Base-by-base conservation (phyloP, 2,329 filamentous ascomycete species). In the Stachybotrys elegans region DNA sequence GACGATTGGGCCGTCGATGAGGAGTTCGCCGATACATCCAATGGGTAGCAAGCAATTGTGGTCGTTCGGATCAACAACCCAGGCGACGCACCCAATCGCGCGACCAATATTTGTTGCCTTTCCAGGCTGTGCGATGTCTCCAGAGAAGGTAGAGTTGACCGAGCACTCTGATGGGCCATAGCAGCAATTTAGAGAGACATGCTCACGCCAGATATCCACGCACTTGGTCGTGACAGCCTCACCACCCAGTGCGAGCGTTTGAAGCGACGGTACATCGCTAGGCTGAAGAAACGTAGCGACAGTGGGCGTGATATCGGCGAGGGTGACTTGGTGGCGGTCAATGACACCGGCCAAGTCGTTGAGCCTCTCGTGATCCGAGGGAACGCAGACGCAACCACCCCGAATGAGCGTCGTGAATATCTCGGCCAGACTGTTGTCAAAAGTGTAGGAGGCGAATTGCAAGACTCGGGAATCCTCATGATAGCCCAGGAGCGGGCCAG, bases 1-100 rank as follows among this genome's bases (percentile, higher is more conserved):
- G 13, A 79, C 58, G 9, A 66, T 64, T 4, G 71, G 69, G 1
- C 68, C 68, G 35, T 62, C 62, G 23, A 70, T 51, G 5, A 63
- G 44, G 6, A 67, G 46, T 41, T 67, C 64, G 8, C 64, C 64
- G 0, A 53, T 45, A 6, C 47, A 53, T 1, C 61, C 63, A 11
- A 62, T 43, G 1, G 59, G 59, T 1, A 53, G 39, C 8, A 64
- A 48, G 4, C 40, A 27, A 35, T 58, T 43, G 36, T 54, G 52
- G 36, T 61, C 46, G 5, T 50, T 41, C 1, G 53, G 48, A 14
- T 62, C 53, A 6, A 57, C 58, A 25, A 67, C 46, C 59, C 61
- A 65, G n/a, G 37, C 40, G 4, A 13, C 27, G 16, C 46, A 37
- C 2, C 46, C 46, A 16, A 45, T 32, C 14, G 43, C 35, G 3